These are phyloP conservation scores for Helenozyma rhizophorensis DNA, from an alignment of 805 yeast species.

Conservation along the genomic window DNA sequence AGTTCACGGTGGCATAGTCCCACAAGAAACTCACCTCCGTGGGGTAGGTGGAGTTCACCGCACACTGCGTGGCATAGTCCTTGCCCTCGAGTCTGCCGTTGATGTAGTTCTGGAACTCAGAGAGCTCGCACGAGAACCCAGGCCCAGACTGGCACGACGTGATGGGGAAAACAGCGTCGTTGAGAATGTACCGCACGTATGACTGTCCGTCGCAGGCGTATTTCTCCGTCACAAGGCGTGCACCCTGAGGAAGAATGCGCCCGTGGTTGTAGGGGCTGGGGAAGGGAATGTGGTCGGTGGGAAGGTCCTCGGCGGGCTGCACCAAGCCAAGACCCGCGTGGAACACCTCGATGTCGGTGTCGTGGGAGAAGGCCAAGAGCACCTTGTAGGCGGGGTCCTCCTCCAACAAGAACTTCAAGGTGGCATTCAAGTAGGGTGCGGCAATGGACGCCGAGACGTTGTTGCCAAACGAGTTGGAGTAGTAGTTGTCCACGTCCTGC, in stretches of 20 bases:
- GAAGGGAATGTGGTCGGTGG: conserved; percentile 42
- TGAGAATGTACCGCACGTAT: conserved; percentile 32
- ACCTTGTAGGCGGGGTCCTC: conserved; percentile 42
- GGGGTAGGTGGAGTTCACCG: conserved; percentile 14
- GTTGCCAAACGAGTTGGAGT: conserved; percentile 59
- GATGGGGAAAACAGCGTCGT: conserved; percentile 35
- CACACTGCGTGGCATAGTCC: conserved; percentile 23
- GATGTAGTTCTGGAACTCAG: conserved; percentile 25
- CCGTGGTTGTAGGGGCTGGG: conserved; percentile 40
- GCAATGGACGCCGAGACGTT: conserved; percentile 55
- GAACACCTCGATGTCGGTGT: conserved; percentile 56
- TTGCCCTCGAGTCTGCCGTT: conserved; percentile 19
- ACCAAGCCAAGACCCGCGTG: conserved; percentile 59
- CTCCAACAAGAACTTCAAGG: conserved; percentile 43
- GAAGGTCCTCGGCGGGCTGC: conserved; percentile 36
- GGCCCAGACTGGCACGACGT: conserved; percentile 31
- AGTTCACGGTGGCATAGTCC: conserved; percentile 24
- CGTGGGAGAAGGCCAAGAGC: conserved; percentile 71
- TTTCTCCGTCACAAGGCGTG: conserved; percentile 32
- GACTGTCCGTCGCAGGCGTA: conserved; percentile 21
- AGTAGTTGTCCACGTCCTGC: conserved; percentile 54
- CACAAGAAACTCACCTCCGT: conserved; percentile 32
- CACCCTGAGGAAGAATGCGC: conserved; percentile 35
- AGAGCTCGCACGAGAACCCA: conserved; percentile 36
- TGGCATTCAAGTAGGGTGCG: conserved; percentile 45